These are phyloP conservation scores for Ascocoryne sarcoides DNA, from an alignment of 2,329 filamentous ascomycete genomes.

Conservation along the genomic window DNA sequence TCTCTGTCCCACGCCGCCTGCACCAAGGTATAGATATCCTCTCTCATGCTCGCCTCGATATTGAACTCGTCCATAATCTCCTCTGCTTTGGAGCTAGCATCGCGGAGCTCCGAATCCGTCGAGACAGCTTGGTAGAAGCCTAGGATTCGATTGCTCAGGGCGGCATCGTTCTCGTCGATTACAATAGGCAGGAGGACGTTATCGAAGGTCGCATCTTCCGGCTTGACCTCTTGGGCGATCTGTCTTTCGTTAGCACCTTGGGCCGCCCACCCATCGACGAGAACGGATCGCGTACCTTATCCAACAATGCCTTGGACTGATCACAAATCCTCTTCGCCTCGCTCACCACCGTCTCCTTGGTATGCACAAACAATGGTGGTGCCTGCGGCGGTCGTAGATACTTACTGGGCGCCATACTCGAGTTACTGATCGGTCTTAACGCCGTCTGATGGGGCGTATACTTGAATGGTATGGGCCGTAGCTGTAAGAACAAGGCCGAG, in stretches of 20 bases:
- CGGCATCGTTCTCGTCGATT: conserved; percentile 58
- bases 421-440: conserved; percentile 34
- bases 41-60: conserved; percentile 73
- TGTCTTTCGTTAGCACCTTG: conserved; percentile 42
- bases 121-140: conserved; percentile 78
- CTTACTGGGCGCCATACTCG: conserved; percentile 55
- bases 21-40: conserved; percentile 66
- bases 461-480: conserved; percentile 31
- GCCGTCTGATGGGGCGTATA: conserved; percentile 1
- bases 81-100: conserved; percentile 69
- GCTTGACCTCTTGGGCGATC: conserved; percentile 49
- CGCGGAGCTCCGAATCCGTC: conserved; percentile 55
- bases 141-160: conserved; percentile 54
- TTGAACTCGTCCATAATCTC: conserved; percentile 67
- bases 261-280: background rate
- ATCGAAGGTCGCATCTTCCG: conserved; percentile 42
- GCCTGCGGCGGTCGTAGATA: conserved; percentile 69
- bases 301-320: conserved; percentile 17
- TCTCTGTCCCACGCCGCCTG: conserved; percentile 48
- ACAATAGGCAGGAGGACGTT: conserved; percentile 58
- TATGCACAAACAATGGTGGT: conserved; percentile 69
- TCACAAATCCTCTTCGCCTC: conserved; percentile 61
- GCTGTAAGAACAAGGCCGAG: conserved; percentile 46
- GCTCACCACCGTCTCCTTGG: conserved; percentile 56
- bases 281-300: conserved; percentile 1